Evolutionary conservation across 2,329 filamentous ascomycete species (phyloP).

Genomic region (Fusarium brevicatenulatum): DNA sequence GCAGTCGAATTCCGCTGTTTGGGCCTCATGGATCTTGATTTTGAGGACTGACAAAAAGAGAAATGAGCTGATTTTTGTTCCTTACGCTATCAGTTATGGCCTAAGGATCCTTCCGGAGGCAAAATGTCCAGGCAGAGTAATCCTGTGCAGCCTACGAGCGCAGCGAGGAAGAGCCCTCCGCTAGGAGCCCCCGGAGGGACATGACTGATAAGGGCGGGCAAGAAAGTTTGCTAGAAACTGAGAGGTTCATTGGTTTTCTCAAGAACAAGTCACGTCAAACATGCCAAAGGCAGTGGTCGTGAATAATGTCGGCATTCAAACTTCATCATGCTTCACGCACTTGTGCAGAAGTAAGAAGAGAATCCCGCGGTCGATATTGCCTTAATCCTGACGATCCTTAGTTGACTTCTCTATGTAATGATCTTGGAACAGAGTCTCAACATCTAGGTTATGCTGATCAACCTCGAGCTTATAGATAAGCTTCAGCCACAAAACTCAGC

Average conservation of each 20-base stretch:
- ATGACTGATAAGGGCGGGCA: not conserved
- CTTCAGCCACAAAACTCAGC: not conserved
- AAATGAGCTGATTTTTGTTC: fast-evolving
- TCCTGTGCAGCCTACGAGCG: constrained; percentile 56
- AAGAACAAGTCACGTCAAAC: constrained; percentile 98
- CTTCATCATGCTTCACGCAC: not conserved
- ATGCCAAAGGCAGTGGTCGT: constrained; percentile 80
- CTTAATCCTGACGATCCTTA: fast-evolving
- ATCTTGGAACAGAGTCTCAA: not conserved
- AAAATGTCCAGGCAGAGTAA: not conserved
- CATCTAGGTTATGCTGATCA: not conserved
- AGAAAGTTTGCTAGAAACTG: no score
- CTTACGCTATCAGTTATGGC: fast-evolving
- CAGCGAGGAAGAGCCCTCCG: not conserved
- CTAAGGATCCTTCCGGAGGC: fast-evolving
- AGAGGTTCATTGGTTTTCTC: constrained; percentile 80
- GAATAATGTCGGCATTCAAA: no score
- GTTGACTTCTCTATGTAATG: not conserved
- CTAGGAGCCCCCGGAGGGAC: not conserved
- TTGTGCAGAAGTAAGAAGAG: not conserved
- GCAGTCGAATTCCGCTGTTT: fast-evolving
- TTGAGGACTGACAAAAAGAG: fast-evolving
- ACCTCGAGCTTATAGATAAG: not conserved
- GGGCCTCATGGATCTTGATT: fast-evolving
- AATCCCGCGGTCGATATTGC: fast-evolving